Conservation (phyloP, 345 rosid genomes). For the Cochlearia excelsa region DNA sequence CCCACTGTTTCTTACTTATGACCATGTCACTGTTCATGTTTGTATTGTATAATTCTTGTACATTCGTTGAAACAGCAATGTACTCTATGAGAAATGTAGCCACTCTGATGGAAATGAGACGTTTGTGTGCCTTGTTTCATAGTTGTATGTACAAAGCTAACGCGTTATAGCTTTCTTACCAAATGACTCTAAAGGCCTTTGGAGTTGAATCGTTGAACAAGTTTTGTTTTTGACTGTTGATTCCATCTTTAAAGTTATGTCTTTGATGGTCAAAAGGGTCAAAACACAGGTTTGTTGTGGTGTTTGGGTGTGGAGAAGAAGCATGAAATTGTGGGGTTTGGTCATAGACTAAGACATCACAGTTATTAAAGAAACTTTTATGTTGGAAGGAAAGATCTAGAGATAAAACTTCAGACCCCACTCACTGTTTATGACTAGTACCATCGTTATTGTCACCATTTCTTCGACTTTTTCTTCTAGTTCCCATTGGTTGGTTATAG, state of each 20-base stretch:
- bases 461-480: too few species aligned
- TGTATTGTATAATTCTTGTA: constrained; percentile 31
- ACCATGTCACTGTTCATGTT: constrained; percentile 17
- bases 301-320: constrained; percentile 12
- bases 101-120: constrained; percentile 22
- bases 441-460: constrained; percentile 4
- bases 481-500: too few species aligned
- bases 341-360: constrained; percentile 24
- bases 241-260: not conserved
- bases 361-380: not conserved
- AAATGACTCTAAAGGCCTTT: constrained; percentile 10
- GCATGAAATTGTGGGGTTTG: constrained; percentile 34
- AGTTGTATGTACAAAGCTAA: constrained; percentile 11
- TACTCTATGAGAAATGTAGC: constrained; percentile 26
- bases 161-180: not conserved
- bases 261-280: constrained; percentile 28
- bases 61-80: constrained; percentile 33
- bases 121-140: constrained; percentile 20
- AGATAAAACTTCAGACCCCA: constrained; percentile 29
- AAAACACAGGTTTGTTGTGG: constrained; percentile 18
- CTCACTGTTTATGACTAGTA: not conserved
- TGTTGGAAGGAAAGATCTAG: constrained; percentile 19
- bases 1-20: constrained; percentile 14
- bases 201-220: constrained; percentile 14
- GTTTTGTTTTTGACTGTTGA: not conserved